Percentiles rank a stretch among this genome's conserved stretches.
Evolutionary conservation across 2,329 filamentous ascomycete species (phyloP).

Genomic region (Orbilia blumenaviensis): DNA sequence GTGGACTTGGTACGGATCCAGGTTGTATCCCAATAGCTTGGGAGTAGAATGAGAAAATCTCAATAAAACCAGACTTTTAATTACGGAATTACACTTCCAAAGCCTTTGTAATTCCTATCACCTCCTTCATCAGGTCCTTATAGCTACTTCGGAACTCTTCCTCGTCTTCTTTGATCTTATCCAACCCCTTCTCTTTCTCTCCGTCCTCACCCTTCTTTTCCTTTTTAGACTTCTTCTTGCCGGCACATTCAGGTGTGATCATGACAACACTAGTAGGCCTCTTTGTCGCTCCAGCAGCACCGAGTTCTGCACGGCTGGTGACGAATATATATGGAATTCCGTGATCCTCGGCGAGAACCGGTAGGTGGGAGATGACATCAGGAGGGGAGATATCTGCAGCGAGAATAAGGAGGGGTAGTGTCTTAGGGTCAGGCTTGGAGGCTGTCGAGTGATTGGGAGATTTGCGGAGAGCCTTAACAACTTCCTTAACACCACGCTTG

Average conservation of each 20-base stretch:
- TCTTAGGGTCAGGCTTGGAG: conserved; percentile 69
- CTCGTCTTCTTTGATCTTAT: conserved; percentile 62
- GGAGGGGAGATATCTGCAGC: conserved; percentile 97
- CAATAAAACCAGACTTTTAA: background rate
- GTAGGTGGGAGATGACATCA: conserved; percentile 98
- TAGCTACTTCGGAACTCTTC: conserved; percentile 71
- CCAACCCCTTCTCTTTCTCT: conserved; percentile 60
- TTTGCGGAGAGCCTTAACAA: conserved; percentile 97
- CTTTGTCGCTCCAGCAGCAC: conserved; percentile 93
- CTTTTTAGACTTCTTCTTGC: conserved; percentile 60
- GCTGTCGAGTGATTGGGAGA: conserved; percentile 75
- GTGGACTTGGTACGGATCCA: background rate
- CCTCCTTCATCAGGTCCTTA: conserved; percentile 71
- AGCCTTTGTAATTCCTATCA: conserved; percentile 57
- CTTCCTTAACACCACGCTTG: conserved; percentile 98
- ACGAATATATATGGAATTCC: conserved; percentile 97
- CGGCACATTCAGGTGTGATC: conserved; percentile 70
- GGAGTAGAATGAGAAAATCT: background rate
- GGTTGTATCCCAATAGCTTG: background rate
- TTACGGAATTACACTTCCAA: conserved; percentile 24
- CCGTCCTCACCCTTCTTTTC: conserved; percentile 64
- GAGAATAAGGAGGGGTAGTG: conserved; percentile 76
- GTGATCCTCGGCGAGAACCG: conserved; percentile 97
- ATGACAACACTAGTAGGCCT: conserved; percentile 96
- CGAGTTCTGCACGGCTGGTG: conserved; percentile 88